Base-by-base conservation (phyloP, 1,139 yeast genomes). In the Geotrichum bryndzae region DNA sequence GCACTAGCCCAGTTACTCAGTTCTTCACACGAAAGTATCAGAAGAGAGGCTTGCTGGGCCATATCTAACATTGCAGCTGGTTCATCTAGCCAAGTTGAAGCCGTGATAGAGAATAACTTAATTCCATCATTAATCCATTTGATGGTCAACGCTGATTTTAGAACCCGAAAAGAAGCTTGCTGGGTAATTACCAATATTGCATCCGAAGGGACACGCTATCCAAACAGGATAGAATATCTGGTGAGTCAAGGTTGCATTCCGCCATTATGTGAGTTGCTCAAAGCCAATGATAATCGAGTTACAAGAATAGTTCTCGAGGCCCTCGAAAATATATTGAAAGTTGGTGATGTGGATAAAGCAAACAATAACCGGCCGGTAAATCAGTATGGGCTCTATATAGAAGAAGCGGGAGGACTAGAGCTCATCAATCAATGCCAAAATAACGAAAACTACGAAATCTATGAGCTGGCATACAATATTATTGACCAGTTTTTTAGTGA, bases 171-270 rank as follows among this genome's bases (percentile, higher is more conserved):
- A 77, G 99, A 94, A 79, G 99, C 99, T 10, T 92, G 99, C 80
- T 94, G 99, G 99, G 99, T 98, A 45, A 88, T 94, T 69, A 91
- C 98, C 45, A 94, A 94, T 74, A 99, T 99, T 51, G 89, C 97
- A n/a, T 88, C 97, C 18, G 98, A 98, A 69, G 98, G 97, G 45
- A 82, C 88, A 55, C 87, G 86, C 74, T 8, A 46, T 18, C 98
- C 99, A 4, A 97, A 90, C 61, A 97, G 91, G 75, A 92, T 94
- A 69, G 84, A 94, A 69, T 94, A 91, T 77, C 83, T 94, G 70
- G 99, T 94, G 53, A 81, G 82, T 69, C 98, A 94, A 78, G 99
- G 98, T 51, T 91, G 98, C 78, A 92, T 94, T 77, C 94, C 92
- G 78, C 99, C 99, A 51, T 81, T 94, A 72, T 94, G 99, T 79